A percentile compares a stretch with the other conserved stretches of the same genome.
Conservation (phyloP, 371 early-diverging fungal species). For the Blakeslea trispora region DNA sequence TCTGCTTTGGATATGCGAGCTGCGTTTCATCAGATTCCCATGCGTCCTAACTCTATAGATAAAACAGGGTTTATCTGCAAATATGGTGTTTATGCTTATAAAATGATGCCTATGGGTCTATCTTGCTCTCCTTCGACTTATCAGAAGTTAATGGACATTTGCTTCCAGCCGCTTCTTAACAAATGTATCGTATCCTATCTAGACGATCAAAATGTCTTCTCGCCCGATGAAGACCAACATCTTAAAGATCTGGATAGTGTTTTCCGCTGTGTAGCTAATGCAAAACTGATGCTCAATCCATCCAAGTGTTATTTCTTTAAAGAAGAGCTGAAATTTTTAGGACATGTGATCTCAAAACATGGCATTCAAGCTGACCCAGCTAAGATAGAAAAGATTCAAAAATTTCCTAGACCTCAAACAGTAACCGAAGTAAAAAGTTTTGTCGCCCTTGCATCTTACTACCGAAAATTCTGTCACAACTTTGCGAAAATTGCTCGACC, state of each 20-base stretch:
- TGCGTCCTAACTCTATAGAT: background rate
- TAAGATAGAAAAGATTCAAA: conserved; percentile 1
- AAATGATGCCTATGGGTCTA: conserved; percentile 1
- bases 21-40: conserved; percentile 1
- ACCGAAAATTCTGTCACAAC: background rate
- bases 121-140: background rate
- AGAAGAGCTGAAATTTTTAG: background rate
- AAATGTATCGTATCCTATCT: conserved; percentile 2
- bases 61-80: background rate
- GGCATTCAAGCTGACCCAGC: background rate
- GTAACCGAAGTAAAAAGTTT: background rate
- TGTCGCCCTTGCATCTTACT: background rate
- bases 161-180: background rate
- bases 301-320: conserved; percentile 3
- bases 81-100: conserved; percentile 1
- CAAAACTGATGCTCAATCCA: background rate
- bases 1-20: conserved; percentile 6
- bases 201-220: background rate
- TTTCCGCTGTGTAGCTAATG: background rate
- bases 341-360: background rate
- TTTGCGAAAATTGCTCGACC: conserved; percentile 9
- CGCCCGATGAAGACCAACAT: background rate
- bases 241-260: background rate
- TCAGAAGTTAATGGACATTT: conserved; percentile 3
- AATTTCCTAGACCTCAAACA: background rate